Conservation (phyloP, 163 green algal genomes). For the Coccomyxa subellipsoidea region DNA sequence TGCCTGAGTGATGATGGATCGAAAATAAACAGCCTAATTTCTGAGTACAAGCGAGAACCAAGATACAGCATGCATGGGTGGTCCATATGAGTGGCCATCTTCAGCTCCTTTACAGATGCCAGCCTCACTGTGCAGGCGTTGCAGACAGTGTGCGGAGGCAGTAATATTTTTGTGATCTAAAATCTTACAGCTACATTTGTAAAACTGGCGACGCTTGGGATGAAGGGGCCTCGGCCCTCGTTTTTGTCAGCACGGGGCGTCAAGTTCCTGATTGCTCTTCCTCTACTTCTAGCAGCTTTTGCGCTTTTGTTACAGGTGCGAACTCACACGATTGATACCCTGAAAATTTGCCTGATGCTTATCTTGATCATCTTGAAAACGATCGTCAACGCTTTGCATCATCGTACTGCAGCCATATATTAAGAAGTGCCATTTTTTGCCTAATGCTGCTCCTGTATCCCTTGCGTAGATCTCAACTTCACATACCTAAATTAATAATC, state of each 20-base stretch:
- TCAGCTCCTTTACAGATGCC: not conserved
- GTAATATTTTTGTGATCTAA: not conserved
- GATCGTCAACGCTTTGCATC: not conserved
- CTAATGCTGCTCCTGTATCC: too few relatives aligned
- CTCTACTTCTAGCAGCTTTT: slow-evolving; percentile 44
- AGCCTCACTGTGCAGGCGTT: not conserved
- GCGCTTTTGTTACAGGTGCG: slow-evolving; percentile 51
- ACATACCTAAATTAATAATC: too few relatives aligned
- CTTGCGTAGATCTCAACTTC: too few relatives aligned
- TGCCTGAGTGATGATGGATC: not conserved
- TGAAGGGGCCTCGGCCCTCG: not conserved
- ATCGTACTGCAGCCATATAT: too few relatives aligned
- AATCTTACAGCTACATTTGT: not conserved
- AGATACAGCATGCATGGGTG: not conserved
- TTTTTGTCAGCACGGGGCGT: slow-evolving; percentile 16
- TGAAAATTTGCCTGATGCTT: not conserved
- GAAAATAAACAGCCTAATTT: too few relatives aligned
- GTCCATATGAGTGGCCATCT: not conserved
- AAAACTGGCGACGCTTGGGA: not conserved
- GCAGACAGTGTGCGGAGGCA: not conserved
- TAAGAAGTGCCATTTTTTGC: too few relatives aligned
- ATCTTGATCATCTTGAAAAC: not conserved
- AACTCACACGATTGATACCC: not conserved
- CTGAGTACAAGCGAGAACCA: too few relatives aligned
- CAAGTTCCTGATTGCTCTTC: slow-evolving; percentile 35